Evolutionary conservation across 768 basidiomycete species (phyloP).

Genomic region (Trametes cubensis): DNA sequence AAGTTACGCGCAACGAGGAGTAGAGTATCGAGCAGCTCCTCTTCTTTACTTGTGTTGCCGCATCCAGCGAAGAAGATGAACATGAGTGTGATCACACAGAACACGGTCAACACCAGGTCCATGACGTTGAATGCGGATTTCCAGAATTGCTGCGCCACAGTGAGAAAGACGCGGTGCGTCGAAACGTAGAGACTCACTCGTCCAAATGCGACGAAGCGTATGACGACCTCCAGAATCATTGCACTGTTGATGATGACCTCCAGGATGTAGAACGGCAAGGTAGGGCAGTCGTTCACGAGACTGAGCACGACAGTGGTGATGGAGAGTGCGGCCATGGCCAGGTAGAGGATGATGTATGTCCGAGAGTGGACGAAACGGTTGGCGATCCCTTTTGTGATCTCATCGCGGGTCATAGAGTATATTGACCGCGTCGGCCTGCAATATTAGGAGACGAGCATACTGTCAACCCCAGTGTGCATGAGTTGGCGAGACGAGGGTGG

Average conservation of each 20-base stretch:
- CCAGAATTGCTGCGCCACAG: conserved; percentile 83
- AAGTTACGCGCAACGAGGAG: conserved; percentile 91
- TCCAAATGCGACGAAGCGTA: conserved; percentile 92
- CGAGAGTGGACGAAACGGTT: conserved; percentile 90
- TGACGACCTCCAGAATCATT: conserved; percentile 93
- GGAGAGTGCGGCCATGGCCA: conserved; percentile 85
- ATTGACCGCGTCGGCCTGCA: conserved; percentile 75
- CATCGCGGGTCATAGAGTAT: conserved; percentile 79
- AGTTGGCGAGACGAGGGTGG: conserved; percentile 20
- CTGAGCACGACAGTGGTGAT: conserved; percentile 85
- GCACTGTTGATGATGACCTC: conserved; percentile 86
- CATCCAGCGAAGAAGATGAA: conserved; percentile 89
- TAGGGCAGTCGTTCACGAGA: conserved; percentile 82
- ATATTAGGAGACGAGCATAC: conserved; percentile 27
- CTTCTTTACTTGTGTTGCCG: conserved; percentile 81
- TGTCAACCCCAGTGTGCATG: conserved; percentile 28
- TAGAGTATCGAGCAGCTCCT: conserved; percentile 92
- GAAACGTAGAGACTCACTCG: conserved; percentile 56
- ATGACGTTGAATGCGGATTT: conserved; percentile 89
- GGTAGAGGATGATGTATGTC: conserved; percentile 85
- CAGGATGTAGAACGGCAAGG: conserved; percentile 83
- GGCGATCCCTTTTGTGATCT: conserved; percentile 83
- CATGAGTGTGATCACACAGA: conserved; percentile 88
- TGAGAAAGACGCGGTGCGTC: background rate
- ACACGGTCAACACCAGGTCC: conserved; percentile 84